A percentile compares a stretch with the other conserved stretches of the same genome.
Evolutionary conservation across 2,329 filamentous ascomycete genomes (phyloP).

Genomic region (Orbilia blumenaviensis): DNA sequence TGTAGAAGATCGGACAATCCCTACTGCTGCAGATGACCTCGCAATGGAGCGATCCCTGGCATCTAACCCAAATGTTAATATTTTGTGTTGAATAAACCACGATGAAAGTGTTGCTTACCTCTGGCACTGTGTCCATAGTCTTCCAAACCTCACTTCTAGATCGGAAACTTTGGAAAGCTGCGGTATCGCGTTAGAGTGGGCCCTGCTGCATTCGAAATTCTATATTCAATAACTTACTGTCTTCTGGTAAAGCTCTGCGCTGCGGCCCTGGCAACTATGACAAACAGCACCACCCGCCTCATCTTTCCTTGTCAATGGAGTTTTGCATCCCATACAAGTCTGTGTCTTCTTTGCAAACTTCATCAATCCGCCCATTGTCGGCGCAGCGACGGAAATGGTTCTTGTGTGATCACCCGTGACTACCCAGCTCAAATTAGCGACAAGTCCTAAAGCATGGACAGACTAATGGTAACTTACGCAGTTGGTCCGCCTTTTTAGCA

Average conservation of each 20-base stretch:
- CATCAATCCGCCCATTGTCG: slow-evolving; percentile 92
- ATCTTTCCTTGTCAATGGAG: slow-evolving; percentile 80
- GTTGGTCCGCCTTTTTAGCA: slow-evolving; percentile 84
- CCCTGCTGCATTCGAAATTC: not conserved
- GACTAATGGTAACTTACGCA: slow-evolving; percentile 63
- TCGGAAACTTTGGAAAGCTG: slow-evolving; percentile 82
- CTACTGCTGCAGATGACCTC: slow-evolving; percentile 97
- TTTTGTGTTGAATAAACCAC: slow-evolving; percentile 88
- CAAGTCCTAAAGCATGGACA: not conserved
- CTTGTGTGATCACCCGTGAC: slow-evolving; percentile 92
- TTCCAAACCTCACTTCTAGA: slow-evolving; percentile 88
- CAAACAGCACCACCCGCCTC: slow-evolving; percentile 89
- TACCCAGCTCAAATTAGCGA: slow-evolving; percentile 15
- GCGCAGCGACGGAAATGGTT: slow-evolving; percentile 90
- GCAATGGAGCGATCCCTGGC: slow-evolving; percentile 96
- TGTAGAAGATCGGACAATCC: slow-evolving; percentile 99
- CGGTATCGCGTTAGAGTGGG: not conserved
- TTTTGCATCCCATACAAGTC: slow-evolving; percentile 99
- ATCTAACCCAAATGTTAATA: slow-evolving; percentile 95
- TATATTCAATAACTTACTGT: slow-evolving; percentile 62
- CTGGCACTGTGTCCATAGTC: slow-evolving; percentile 98
- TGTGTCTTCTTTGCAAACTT: slow-evolving; percentile 98
- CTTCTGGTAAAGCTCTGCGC: slow-evolving; percentile 93
- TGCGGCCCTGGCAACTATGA: slow-evolving; percentile 80
- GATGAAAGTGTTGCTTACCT: slow-evolving; percentile 76